Evolutionary conservation across 306 rosid genomes (phyloP), one percentile per base, ranked within the genome.

Genomic region (Rosa persica): DNA sequence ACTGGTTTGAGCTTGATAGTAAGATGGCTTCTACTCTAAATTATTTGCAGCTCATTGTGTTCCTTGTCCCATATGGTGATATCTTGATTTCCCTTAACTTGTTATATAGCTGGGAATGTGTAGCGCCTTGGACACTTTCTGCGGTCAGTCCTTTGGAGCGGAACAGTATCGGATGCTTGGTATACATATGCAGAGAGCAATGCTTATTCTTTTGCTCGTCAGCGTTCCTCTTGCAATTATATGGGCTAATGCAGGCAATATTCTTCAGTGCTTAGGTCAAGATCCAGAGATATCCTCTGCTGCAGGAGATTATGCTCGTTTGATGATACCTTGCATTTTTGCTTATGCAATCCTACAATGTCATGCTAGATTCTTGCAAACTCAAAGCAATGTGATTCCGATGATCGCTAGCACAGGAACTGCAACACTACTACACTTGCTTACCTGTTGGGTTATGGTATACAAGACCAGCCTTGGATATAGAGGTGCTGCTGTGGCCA

Each of bases 301-400:
- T 30, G 68, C 42, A 13, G 42, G 11, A 62, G n/a, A 62, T 15
- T 62, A 62, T 62, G 42, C 68, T 27, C 42, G 42, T 62, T 62
- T 62, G 7, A 62, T 27, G 68, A 13, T 62, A 62, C 68, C 68
- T 1, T 62, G 68, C 68, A 62, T 62, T 62, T 62, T 62, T 13
- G 42, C 68, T 5, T 62, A 62, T 23, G 68, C 68, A 13, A 62
- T 62, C n/a, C 39, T 15, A 30, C 68, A 62, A 30, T 62, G 20
- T 62, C 42, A 62, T 30, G 68, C 68, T 10, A 61, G 67, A 61
- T 61, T 61, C 40, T 61, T 61, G 20, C 67, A 61, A 61, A 61
- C 67, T 27, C 67, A 61, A 61, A 61, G 13, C 20, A 61, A 61
- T 61, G 67, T 61, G 67, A 27, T 61, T 61, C 67, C 67, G 8